phyloP scores from a whole-genome alignment of 2,329 filamentous ascomycete species.

The Metarhizium sp. region DNA sequence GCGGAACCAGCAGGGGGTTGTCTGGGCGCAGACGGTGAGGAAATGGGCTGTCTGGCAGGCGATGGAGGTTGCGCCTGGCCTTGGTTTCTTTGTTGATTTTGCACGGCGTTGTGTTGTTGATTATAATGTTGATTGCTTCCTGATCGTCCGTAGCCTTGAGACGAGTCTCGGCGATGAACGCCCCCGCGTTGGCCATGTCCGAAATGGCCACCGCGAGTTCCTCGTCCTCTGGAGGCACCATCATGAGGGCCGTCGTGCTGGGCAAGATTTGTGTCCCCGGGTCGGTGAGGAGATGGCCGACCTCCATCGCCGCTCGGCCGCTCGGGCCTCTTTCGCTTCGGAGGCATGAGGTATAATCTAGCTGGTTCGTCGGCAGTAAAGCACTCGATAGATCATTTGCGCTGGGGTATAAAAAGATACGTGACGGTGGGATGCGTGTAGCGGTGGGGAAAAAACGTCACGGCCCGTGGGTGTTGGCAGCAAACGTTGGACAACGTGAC shows the following conservation, averaged over 20 bases:
- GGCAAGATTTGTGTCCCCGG: slow-evolving; percentile 43
- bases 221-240: slow-evolving; percentile 35
- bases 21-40: not conserved
- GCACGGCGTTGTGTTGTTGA: slow-evolving; percentile 9
- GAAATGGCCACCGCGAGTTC: slow-evolving; percentile 31
- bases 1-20: not conserved
- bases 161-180: slow-evolving; percentile 43
- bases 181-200: slow-evolving; percentile 30
- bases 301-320: slow-evolving; percentile 37
- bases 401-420: slow-evolving; percentile 1
- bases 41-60: slow-evolving; percentile 10
- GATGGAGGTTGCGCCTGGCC: slow-evolving; percentile 13
- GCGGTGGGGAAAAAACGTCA: not conserved
- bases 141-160: slow-evolving; percentile 24
- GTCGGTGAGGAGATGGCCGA: slow-evolving; percentile 54
- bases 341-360: slow-evolving; percentile 36
- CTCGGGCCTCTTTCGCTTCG: slow-evolving; percentile 51
- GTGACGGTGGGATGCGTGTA: not conserved
- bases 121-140: slow-evolving; percentile 13
- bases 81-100: slow-evolving; percentile 13
- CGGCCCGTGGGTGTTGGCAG: not conserved
- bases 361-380: slow-evolving; percentile 2
- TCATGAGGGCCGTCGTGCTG: slow-evolving; percentile 48
- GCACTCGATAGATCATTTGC: slow-evolving; percentile 19
- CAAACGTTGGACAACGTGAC: not conserved